Percentiles rank a stretch among this genome's conserved stretches.
These are phyloP conservation scores for Rhododendron ferrugineum DNA, from an alignment of 148 eudicot genomes.

Conservation along the genomic window DNA sequence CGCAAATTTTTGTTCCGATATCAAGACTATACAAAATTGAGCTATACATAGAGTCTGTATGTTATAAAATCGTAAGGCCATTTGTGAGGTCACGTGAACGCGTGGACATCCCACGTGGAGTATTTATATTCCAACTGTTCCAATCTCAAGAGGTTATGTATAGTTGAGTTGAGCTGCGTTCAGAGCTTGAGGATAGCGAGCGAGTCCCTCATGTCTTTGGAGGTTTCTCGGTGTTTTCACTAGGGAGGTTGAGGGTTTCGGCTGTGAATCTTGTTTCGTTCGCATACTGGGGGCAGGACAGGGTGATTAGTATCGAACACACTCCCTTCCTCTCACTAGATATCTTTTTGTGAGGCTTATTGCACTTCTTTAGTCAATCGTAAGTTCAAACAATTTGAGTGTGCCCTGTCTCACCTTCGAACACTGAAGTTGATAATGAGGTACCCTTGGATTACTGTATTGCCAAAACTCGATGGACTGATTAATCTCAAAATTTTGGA, in stretches of 20 bases:
- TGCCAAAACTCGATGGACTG: background rate
- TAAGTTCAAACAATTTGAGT: background rate
- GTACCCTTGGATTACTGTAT: background rate
- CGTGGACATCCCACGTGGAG: no score
- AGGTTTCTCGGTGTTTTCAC: background rate
- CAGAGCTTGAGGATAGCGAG: background rate
- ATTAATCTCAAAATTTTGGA: background rate
- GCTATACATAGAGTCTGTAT: no score
- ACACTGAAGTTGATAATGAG: background rate
- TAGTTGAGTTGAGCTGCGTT: background rate
- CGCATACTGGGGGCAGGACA: background rate
- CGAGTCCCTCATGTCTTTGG: background rate
- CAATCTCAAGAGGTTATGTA: background rate
- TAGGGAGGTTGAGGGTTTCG: background rate
- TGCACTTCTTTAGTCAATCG: background rate
- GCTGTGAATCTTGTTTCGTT: constrained; percentile 1
- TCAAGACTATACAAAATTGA: no score
- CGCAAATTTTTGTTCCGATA: no score
- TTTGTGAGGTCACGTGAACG: no score
- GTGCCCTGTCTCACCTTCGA: background rate
- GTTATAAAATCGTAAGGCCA: no score
- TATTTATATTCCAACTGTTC: background rate
- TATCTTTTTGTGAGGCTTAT: constrained; percentile 2
- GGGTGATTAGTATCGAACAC: background rate
- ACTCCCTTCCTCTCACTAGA: background rate